phyloP scores from a whole-genome alignment of 371 early-diverging fungal species.

The Rhizopus arrhizus region DNA sequence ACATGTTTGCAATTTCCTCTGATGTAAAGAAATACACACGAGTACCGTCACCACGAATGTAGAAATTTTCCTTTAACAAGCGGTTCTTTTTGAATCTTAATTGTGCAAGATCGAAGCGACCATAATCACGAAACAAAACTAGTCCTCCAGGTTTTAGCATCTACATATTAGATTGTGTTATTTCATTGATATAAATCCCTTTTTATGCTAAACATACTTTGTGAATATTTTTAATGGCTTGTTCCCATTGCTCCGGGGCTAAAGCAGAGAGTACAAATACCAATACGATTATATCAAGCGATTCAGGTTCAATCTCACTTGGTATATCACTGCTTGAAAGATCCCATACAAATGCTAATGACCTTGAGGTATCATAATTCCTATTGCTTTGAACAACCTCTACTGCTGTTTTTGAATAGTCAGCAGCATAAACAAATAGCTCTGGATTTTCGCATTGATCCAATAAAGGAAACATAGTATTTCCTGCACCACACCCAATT shows the following conservation, averaged over 20 bases:
- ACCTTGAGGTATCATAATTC: conserved; percentile 60
- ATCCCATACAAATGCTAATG: conserved; percentile 84
- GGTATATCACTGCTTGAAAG: conserved; percentile 67
- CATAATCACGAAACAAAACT: conserved; percentile 89
- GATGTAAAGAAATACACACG: conserved; percentile 68
- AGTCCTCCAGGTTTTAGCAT: conserved; percentile 77
- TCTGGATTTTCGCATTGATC: conserved; percentile 66
- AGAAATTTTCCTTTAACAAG: conserved; percentile 70
- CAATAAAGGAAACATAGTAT: conserved; percentile 90
- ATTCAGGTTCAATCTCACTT: conserved; percentile 60
- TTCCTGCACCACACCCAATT: conserved; percentile 96
- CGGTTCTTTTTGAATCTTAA: conserved; percentile 73
- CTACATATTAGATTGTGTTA: conserved; percentile 9
- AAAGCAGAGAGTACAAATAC: conserved; percentile 86
- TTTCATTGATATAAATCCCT: neutral
- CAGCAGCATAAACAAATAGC: conserved; percentile 78
- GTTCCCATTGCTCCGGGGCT: conserved; percentile 78
- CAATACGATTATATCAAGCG: conserved; percentile 76
- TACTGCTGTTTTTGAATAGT: conserved; percentile 80
- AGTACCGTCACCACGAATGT: conserved; percentile 88
- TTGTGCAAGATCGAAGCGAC: conserved; percentile 85
- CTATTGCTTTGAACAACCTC: conserved; percentile 69
- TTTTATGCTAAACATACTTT: conserved; percentile 33
- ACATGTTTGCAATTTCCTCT: conserved; percentile 59
- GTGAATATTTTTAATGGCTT: conserved; percentile 68